Conservation (phyloP, 2,329 filamentous ascomycete species). For the Ophiostoma populinum region DNA sequence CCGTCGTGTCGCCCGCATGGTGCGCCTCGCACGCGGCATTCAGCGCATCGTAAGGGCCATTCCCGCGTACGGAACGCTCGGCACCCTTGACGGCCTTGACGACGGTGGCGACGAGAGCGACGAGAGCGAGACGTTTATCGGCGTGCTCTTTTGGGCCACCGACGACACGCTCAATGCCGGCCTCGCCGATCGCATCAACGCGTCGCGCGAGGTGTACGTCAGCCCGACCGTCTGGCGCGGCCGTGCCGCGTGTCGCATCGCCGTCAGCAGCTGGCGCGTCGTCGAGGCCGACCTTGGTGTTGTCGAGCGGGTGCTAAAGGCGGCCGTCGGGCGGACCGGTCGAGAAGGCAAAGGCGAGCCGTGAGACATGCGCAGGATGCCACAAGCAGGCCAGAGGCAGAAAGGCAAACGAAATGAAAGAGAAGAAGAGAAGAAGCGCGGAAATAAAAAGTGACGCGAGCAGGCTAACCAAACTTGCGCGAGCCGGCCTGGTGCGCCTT, state of each 20-base stretch:
- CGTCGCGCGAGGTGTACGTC: constrained; percentile 58
- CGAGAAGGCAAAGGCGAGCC: too few species aligned
- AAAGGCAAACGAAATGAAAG: neutral
- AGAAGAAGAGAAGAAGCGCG: neutral
- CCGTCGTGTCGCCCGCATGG: constrained; percentile 54
- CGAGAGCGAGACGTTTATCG: constrained; percentile 36
- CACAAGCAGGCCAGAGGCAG: neutral
- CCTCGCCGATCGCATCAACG: constrained; percentile 59
- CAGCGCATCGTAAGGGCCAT: constrained; percentile 44
- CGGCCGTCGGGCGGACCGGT: neutral
- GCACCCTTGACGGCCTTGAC: too few species aligned
- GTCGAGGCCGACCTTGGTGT: constrained; percentile 50
- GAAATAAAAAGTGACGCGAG: neutral
- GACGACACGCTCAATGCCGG: constrained; percentile 43
- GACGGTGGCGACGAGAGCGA: constrained; percentile 15
- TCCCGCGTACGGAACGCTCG: constrained; percentile 49
- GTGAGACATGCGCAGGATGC: neutral
- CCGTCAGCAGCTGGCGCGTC: constrained; percentile 72
- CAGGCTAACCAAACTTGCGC: constrained; percentile 35
- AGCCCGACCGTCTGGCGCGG: constrained; percentile 68
- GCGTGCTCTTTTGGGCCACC: constrained; percentile 63
- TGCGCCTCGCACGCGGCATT: constrained; percentile 50
- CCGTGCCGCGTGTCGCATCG: constrained; percentile 58
- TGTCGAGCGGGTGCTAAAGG: constrained; percentile 43
- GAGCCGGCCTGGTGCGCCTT: constrained; percentile 27